Evolutionary conservation across 257 asterid genomes (phyloP).

Genomic region (Plantago ovata): DNA sequence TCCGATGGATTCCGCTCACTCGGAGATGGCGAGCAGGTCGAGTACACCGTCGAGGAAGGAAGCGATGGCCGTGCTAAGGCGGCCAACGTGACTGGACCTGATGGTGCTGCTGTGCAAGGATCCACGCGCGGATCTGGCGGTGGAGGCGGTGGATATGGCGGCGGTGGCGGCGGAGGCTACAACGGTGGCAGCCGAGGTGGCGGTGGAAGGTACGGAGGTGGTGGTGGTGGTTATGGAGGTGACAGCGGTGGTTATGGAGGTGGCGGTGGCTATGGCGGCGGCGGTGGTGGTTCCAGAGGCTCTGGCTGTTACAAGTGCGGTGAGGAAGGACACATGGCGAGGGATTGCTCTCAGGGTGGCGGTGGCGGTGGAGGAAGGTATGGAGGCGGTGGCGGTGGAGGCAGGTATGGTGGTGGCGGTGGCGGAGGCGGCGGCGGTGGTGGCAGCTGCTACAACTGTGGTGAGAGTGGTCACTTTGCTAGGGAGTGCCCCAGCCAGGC

Average conservation of each 20-base stretch:
- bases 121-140: conserved; percentile 24
- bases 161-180: conserved; percentile 17
- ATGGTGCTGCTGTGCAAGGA: conserved; percentile 29
- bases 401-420: conserved; percentile 16
- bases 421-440: conserved; percentile 32
- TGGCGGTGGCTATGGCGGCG: conserved; percentile 15
- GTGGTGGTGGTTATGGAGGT: conserved; percentile 25
- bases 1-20: conserved; percentile 59
- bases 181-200: conserved; percentile 16
- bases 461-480: conserved; percentile 56
- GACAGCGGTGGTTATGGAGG: conserved; percentile 14
- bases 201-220: conserved; percentile 16
- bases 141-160: conserved; percentile 19
- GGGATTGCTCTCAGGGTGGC: conserved; percentile 5
- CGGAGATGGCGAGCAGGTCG: conserved; percentile 60
- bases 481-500: conserved; percentile 46
- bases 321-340: conserved; percentile 11
- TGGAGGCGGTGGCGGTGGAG: conserved; percentile 25
- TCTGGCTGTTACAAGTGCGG: conserved; percentile 15
- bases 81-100: conserved; percentile 36
- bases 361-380: conserved; percentile 22
- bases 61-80: conserved; percentile 37
- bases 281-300: conserved; percentile 20
- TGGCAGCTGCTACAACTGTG: conserved; percentile 41
- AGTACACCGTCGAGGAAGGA: conserved; percentile 43